Evolutionary conservation across 2,329 filamentous ascomycete genomes (phyloP).

Genomic region (Colletotrichum karsti): DNA sequence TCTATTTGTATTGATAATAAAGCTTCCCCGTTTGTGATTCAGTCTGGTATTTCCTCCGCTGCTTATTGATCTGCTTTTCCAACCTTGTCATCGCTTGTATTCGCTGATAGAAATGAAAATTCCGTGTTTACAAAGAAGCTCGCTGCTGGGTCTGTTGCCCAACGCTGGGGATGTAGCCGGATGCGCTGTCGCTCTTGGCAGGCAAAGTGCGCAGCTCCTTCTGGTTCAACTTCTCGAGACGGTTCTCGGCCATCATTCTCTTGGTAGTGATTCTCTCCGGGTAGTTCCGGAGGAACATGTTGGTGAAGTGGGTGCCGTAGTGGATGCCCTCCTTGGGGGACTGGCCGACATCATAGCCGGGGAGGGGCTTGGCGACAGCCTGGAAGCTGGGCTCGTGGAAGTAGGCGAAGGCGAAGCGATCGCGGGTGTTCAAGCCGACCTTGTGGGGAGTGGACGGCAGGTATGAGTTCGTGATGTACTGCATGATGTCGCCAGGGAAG

Average conservation of each 20-base stretch:
- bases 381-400: slow-evolving; percentile 61
- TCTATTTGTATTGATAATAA: neutral
- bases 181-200: neutral
- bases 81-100: neutral
- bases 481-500: slow-evolving; percentile 62
- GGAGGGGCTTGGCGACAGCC: slow-evolving; percentile 51
- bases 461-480: slow-evolving; percentile 55
- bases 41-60: neutral
- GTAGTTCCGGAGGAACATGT: slow-evolving; percentile 60
- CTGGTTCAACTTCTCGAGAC: slow-evolving; percentile 35
- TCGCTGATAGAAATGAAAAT: neutral
- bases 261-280: slow-evolving; percentile 54
- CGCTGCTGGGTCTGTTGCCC: neutral
- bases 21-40: neutral
- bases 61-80: neutral
- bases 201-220: slow-evolving; percentile 35
- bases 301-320: slow-evolving; percentile 61
- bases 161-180: neutral
- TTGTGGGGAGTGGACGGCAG: slow-evolving; percentile 59
- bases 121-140: neutral
- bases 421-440: slow-evolving; percentile 56
- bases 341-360: slow-evolving; percentile 43
- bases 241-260: slow-evolving; percentile 42
- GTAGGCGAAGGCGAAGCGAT: slow-evolving; percentile 59
- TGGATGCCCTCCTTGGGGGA: slow-evolving; percentile 49